phyloP scores from a whole-genome alignment of 2,329 filamentous ascomycete species.

The Xylaria sp. region DNA sequence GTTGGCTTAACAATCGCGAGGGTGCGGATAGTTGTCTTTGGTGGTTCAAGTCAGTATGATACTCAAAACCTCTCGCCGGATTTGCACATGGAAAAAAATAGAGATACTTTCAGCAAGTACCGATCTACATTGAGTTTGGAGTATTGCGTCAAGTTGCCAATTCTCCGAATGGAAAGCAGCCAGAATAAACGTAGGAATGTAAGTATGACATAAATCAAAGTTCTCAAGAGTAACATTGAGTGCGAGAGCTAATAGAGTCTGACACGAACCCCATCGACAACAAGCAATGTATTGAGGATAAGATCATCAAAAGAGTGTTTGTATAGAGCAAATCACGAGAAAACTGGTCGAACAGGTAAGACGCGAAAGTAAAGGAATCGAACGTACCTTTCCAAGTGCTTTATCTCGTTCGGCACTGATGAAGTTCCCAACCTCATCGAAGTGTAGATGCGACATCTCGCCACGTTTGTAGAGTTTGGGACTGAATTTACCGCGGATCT shows the following conservation, averaged over 20 bases:
- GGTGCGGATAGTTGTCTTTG: conserved; percentile 73
- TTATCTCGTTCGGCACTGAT: conserved; percentile 87
- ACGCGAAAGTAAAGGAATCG: conserved; percentile 28
- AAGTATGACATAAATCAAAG: not conserved
- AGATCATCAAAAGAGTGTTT: conserved; percentile 31
- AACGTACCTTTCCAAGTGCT: conserved; percentile 79
- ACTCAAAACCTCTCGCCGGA: not conserved
- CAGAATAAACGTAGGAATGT: not conserved
- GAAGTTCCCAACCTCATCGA: conserved; percentile 87
- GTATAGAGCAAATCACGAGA: not conserved
- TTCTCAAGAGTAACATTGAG: not conserved
- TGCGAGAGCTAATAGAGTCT: not conserved
- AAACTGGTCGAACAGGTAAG: conserved; percentile 9
- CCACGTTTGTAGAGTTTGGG: conserved; percentile 89
- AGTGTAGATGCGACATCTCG: conserved; percentile 79
- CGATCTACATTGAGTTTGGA: not conserved
- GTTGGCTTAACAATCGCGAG: conserved; percentile 79
- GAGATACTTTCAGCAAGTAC: not conserved
- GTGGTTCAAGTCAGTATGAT: conserved; percentile 27
- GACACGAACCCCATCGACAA: not conserved
- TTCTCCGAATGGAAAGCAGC: not conserved
- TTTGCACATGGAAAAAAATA: not conserved
- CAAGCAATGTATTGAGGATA: not conserved
- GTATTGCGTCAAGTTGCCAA: not conserved
- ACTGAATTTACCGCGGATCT: conserved; percentile 91